Evolutionary conservation across 768 basidiomycete genomes (phyloP), one percentile per base, ranked within the genome.

Genomic region (Auriscalpium vulgare): DNA sequence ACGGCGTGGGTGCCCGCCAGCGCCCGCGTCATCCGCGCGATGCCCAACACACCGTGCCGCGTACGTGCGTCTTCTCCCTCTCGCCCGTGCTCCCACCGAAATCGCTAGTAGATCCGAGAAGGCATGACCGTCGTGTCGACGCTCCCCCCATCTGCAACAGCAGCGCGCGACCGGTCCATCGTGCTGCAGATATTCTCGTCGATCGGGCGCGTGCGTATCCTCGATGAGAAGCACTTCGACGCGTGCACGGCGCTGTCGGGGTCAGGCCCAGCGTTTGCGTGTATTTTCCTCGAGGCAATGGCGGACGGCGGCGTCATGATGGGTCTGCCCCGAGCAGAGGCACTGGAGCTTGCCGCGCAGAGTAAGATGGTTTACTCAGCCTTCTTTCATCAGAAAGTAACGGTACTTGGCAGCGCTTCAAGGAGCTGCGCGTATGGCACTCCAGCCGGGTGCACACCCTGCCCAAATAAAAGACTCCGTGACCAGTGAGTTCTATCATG

Each of bases 271-370:
- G 97, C 97, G 0, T 98, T 99, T 70, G 94, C 92, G 1, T 94
- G 92, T 62, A 85, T 98, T 50, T 92, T 98, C 65, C 78, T 99
- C 60, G 97, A 99, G 70, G 95, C 97, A 0, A 97, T 99, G 94
- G 88, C 93, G 1, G 97, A 98, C 69, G 97, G 97, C 29, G 97
- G 94, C 46, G 97, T 98, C 47, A 98, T 99, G 95, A 98, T 98
- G 97, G 97, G 97, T 35, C 73, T 99, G 51, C 97, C 97, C 3
- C 78, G 97, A 59, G 82, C 84, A 2, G 97, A 97, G 70, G 94
- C 97, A 5, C 72, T 98, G 45, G 97, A 99, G 68, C 74, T 99
- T 51, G 95, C 97, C 50, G 84, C 95, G 47, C 97, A 99, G 72
- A 93, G 95, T 97, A 67, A 64, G 84, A 72, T 10, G 13, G 8